phyloP scores from a whole-genome alignment of 2,329 filamentous ascomycete species.

The Penicillium sp. region DNA sequence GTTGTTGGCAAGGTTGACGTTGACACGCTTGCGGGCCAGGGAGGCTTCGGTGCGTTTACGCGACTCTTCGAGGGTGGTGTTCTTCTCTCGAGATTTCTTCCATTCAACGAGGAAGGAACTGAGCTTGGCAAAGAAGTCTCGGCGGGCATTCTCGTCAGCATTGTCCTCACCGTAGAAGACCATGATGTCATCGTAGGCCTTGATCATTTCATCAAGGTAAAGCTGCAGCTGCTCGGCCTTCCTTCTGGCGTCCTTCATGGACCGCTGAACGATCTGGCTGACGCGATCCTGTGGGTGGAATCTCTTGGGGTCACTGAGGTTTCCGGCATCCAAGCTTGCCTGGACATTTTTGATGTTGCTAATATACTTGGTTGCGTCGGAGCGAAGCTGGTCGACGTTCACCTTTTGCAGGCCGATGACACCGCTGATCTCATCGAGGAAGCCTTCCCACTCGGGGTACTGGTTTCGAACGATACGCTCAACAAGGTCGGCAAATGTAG shows the following conservation, averaged over 20 bases:
- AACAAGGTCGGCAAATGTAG: constrained; percentile 90
- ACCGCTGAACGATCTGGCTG: constrained; percentile 83
- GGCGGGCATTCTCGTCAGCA: constrained; percentile 83
- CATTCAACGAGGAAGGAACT: constrained; percentile 88
- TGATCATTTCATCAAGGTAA: constrained; percentile 89
- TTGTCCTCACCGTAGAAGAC: constrained; percentile 94
- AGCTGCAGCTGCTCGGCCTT: constrained; percentile 96
- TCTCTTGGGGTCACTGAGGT: constrained; percentile 92
- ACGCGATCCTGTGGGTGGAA: constrained; percentile 98
- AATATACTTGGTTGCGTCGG: constrained; percentile 88
- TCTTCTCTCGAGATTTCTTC: constrained; percentile 96
- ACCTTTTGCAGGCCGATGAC: constrained; percentile 83
- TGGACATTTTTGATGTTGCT: constrained; percentile 94
- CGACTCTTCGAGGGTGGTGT: constrained; percentile 76
- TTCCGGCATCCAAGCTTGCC: constrained; percentile 85
- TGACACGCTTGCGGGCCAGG: constrained; percentile 77
- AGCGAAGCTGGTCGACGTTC: constrained; percentile 88
- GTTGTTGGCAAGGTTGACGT: constrained; percentile 68
- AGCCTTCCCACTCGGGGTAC: constrained; percentile 92
- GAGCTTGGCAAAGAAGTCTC: constrained; percentile 94
- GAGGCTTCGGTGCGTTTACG: constrained; percentile 84
- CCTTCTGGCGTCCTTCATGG: constrained; percentile 93
- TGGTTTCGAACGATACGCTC: constrained; percentile 96
- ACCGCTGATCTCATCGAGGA: constrained; percentile 78
- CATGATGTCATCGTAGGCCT: constrained; percentile 93